Conservation (phyloP, 2,329 filamentous ascomycete genomes). For the Penicillium sp. region DNA sequence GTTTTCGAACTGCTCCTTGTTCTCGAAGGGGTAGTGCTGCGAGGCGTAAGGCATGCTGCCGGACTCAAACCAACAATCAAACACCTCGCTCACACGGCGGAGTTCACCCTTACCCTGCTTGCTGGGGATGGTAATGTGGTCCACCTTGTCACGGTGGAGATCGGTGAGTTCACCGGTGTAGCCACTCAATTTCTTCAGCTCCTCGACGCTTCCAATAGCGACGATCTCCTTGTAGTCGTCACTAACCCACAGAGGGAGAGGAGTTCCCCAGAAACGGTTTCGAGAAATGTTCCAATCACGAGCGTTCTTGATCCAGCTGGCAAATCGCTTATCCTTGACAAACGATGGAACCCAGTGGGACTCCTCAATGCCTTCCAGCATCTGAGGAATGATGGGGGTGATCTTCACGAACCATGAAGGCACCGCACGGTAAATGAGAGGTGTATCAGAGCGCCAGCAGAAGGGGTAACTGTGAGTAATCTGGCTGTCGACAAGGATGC, state of each 20-base stretch:
- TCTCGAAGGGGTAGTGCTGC: slow-evolving; percentile 91
- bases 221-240: slow-evolving; percentile 86
- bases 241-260: slow-evolving; percentile 88
- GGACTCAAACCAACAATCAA: slow-evolving; percentile 97
- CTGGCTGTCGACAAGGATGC: slow-evolving; percentile 83
- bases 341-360: slow-evolving; percentile 91
- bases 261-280: slow-evolving; percentile 95
- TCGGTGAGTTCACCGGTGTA: slow-evolving; percentile 82
- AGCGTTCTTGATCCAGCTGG: slow-evolving; percentile 88
- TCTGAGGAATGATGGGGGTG: slow-evolving; percentile 78
- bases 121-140: slow-evolving; percentile 92
- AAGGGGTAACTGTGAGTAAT: slow-evolving; percentile 91
- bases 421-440: slow-evolving; percentile 88
- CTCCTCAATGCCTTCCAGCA: slow-evolving; percentile 87
- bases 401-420: slow-evolving; percentile 96
- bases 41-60: slow-evolving; percentile 95
- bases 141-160: slow-evolving; percentile 90
- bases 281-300: slow-evolving; percentile 95
- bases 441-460: slow-evolving; percentile 94
- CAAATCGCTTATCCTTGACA: slow-evolving; percentile 90
- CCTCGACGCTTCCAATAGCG: slow-evolving; percentile 82
- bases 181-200: slow-evolving; percentile 85
- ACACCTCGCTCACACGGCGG: slow-evolving; percentile 82
- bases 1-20: slow-evolving; percentile 77
- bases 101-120: slow-evolving; percentile 84